Evolutionary conservation across 371 early-diverging fungal species (phyloP).

Genomic region (Capniomyces stellatus): DNA sequence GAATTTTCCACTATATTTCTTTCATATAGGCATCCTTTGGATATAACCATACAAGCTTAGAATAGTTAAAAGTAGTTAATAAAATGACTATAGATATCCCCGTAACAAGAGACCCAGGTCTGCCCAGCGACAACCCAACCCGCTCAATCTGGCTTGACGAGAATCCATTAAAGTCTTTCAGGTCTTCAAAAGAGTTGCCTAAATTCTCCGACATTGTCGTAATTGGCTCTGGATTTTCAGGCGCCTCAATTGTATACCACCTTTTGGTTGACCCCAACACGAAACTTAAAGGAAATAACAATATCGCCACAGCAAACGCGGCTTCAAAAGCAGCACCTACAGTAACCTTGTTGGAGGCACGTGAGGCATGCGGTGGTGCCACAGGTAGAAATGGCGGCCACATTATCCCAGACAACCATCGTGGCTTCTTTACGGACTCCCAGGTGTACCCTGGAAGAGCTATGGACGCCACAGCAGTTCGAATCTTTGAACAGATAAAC

Average conservation of each 20-base stretch:
- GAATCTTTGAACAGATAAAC: constrained; percentile 1
- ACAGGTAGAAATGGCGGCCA: constrained; percentile 10
- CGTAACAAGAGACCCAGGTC: constrained; percentile 3
- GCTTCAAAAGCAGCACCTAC: neutral
- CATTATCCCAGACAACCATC: constrained; percentile 5
- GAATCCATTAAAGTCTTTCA: constrained; percentile 1
- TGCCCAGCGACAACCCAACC: neutral
- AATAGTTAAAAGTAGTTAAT: no score
- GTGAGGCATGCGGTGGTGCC: constrained; percentile 9
- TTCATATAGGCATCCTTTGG: no score
- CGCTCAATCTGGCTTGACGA: neutral
- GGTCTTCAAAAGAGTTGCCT: neutral
- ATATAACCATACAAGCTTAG: no score
- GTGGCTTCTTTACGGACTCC: constrained; percentile 1
- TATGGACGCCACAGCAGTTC: constrained; percentile 1
- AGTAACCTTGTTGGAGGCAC: constrained; percentile 3
- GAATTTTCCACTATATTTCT: no score
- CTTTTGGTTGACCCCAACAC: constrained; percentile 2
- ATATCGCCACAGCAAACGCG: no score
- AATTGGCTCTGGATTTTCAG: constrained; percentile 6
- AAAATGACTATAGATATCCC: no score
- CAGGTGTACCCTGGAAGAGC: constrained; percentile 1
- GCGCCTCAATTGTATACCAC: constrained; percentile 4
- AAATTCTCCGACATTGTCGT: constrained; percentile 4
- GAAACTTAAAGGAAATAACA: no score